These are phyloP conservation scores for Isatis lusitanica DNA, from an alignment of 441 rosid genomes.

Conservation along the genomic window DNA sequence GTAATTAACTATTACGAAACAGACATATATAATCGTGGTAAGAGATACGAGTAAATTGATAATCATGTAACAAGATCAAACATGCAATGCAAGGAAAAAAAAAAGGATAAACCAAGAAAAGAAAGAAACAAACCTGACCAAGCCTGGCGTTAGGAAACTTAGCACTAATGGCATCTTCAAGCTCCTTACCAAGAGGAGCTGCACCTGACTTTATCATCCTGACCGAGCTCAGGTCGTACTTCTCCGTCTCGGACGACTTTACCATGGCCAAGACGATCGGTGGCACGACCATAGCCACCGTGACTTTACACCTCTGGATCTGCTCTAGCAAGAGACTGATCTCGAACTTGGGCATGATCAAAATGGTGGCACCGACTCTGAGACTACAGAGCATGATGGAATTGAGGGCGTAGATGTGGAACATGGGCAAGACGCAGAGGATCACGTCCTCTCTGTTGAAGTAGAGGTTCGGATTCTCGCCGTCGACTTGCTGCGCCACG, in stretches of 20 bases:
- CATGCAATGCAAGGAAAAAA: background rate
- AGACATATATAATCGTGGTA: background rate
- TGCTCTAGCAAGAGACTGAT: slow-evolving; percentile 34
- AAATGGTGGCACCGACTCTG: slow-evolving; percentile 44
- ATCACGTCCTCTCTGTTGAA: slow-evolving; percentile 42
- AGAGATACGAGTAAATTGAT: background rate
- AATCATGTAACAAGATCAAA: background rate
- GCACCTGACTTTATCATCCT: slow-evolving; percentile 45
- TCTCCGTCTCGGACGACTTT: slow-evolving; percentile 40
- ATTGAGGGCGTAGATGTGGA: slow-evolving; percentile 45
- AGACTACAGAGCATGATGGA: slow-evolving; percentile 43
- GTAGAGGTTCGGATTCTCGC: slow-evolving; percentile 47
- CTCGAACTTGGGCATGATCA: slow-evolving; percentile 49
- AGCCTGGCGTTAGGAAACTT: slow-evolving; percentile 44
- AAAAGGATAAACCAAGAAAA: no score
- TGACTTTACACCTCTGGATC: slow-evolving; percentile 38
- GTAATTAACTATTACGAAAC: background rate
- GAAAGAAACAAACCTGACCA: slow-evolving; percentile 42
- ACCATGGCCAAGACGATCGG: slow-evolving; percentile 45
- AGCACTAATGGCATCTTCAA: slow-evolving; percentile 42
- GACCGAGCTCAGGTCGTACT: slow-evolving; percentile 41
- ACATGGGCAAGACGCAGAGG: slow-evolving; percentile 43
- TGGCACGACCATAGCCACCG: slow-evolving; percentile 44
- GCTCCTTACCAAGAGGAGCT: slow-evolving; percentile 50
- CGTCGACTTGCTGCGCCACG: slow-evolving; percentile 50